Evolutionary conservation across 2,329 filamentous ascomycete species (phyloP), one percentile per base, ranked within the genome.

Genomic region (Ceratocystis harringtonii): DNA sequence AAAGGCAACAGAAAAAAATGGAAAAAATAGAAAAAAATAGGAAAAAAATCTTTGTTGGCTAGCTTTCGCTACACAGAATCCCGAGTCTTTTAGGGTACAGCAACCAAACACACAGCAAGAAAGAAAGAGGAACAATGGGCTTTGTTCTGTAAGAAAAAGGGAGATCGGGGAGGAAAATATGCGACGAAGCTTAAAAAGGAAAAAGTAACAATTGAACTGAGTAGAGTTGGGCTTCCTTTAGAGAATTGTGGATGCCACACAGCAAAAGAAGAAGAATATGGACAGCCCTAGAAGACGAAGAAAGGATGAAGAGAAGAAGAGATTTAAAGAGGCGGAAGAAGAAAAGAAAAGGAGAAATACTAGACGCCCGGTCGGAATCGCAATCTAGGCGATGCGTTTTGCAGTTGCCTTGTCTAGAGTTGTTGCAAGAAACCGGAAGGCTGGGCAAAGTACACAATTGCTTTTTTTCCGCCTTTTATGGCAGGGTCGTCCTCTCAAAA

Each of bases 91-190:
- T 15, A 41, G 36, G 15, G 44, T 48, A 50, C 28, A 64, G 48
- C n/a, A 41, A n/a, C 22, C 50, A 43, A 25, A 15, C 43, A 50
- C 44, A n/a, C 32, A 55, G 22, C 10, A 60, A 32, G 12, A 61
- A 60, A 32, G 12, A 61, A 41, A 50, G 28, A 48, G 58, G 48
- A 63, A 66, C 65, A 66, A 66, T 66, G 43, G 61, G 65, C 50
- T 63, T 63, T 66, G 65, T 63, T 60, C 43, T 52, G 52, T 52
- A 50, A 61, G 65, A 44, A 25, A 62, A 30, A 22, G 32, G 44
- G 15, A 57, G 19, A 45, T 19, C 19, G 8, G 57, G 8, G 43
- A 55, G n/a, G 44, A 25, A 50, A 63, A 50, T 22, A 63, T 50
- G 25, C 28, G 19, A 17, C 25, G 32, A 32, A 25, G 19, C 25